Base-by-base conservation (phyloP, 352 stramenopile species). In the Pythium periplocum region DNA sequence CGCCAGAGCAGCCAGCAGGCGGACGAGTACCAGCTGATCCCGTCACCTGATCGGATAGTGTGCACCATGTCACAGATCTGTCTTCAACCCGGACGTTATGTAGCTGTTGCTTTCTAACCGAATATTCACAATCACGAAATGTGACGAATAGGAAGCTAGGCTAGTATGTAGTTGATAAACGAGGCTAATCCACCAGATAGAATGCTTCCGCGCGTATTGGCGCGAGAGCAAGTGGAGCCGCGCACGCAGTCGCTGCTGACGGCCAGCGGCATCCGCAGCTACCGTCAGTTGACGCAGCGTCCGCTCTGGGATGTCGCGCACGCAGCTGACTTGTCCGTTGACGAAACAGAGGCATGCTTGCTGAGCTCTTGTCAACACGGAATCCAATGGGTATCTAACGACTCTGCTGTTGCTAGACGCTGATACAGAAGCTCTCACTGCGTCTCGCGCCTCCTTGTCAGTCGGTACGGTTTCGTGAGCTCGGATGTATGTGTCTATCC, bases 241-340 rank as follows among this genome's bases (percentile, higher is more conserved):
- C 66, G 65, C 36, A 64, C 63, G 30, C 74, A 62, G 8, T 57
- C 64, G 37, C 48, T 77, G 26, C 71, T 92, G 47, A 66, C 53
- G n/a, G 59, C 71, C 1, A 74, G 76, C 10, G 82, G 82, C 34
- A 66, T 92, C 42, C 61, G 45, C 7, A 80, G 66, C 46, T 73
- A 74, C 46, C 75, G 74, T 2, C 76, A 88, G 35, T 56, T 89
- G 33, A 40, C 79, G 10, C 69, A 82, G 43, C 71, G 64, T 4
- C 68, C 82, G 45, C 51, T 75, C 1, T 86, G 76, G 69, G 82
- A 92, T 41, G 62, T 84, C 12, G 78, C 82, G 4, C 75, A 86
- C 47, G 68, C 71, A 11, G 66, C 78, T 4, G 79, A 92, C 55
- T 48, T 90, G 39, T 88, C 79, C 3, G 74, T 87, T 53, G 62